phyloP scores from a whole-genome alignment of 2,329 filamentous ascomycete species.

The Eutypa lata region DNA sequence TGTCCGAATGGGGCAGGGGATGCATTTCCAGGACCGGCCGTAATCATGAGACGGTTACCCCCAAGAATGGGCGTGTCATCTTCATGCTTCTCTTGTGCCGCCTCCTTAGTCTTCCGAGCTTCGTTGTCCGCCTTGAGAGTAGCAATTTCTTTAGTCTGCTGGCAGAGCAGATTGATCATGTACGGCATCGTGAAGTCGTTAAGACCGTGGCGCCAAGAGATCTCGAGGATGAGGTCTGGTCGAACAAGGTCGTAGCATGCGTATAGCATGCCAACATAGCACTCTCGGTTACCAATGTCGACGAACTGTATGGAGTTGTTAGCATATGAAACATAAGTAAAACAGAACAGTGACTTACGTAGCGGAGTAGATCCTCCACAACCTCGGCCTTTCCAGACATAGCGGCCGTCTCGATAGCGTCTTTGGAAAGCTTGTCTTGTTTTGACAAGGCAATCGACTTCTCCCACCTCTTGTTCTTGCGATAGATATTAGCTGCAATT shows the following conservation, averaged over 20 bases:
- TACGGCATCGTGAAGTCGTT: constrained; percentile 99
- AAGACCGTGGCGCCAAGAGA: constrained; percentile 94
- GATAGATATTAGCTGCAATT: constrained; percentile 96
- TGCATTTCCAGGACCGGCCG: constrained; percentile 69
- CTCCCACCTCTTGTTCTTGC: constrained; percentile 99
- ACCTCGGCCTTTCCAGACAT: constrained; percentile 88
- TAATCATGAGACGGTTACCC: constrained; percentile 87
- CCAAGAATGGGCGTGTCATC: constrained; percentile 93
- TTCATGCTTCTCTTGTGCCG: constrained; percentile 75
- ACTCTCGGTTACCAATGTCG: constrained; percentile 97
- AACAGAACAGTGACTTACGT: constrained; percentile 64
- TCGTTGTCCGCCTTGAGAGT: constrained; percentile 93
- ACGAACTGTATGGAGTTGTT: constrained; percentile 68
- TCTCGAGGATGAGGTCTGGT: constrained; percentile 86
- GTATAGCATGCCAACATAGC: constrained; percentile 99
- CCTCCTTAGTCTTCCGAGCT: constrained; percentile 77
- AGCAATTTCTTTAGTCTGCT: constrained; percentile 84
- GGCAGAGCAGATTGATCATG: constrained; percentile 97
- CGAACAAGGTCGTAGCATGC: constrained; percentile 97
- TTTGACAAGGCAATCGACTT: constrained; percentile 97
- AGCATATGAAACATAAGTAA: constrained; percentile 23
- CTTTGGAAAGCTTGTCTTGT: constrained; percentile 99
- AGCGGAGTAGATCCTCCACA: constrained; percentile 92
- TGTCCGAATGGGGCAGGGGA: constrained; percentile 71
- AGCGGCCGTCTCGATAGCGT: constrained; percentile 95